Percentiles rank a stretch among this genome's conserved stretches.
These are phyloP conservation scores for Teunomyces lycoperdinae DNA, from an alignment of 805 yeast genomes.

Conservation along the genomic window DNA sequence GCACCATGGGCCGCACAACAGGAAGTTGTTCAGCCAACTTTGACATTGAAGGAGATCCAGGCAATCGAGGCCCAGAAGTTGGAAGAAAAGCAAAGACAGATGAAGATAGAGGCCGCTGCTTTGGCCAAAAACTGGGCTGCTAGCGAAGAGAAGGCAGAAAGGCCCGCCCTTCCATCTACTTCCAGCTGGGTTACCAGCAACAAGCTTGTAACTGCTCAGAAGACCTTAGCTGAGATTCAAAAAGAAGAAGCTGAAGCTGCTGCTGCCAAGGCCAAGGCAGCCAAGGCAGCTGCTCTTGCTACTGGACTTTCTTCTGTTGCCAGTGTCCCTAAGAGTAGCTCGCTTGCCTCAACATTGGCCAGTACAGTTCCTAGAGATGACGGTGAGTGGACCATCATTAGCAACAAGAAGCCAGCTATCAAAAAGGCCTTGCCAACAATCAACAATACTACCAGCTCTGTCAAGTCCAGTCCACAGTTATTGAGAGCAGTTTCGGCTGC, in stretches of 20 bases:
- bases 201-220: slow-evolving; percentile 31
- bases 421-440: slow-evolving; percentile 20
- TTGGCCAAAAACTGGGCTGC: slow-evolving; percentile 19
- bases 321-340: slow-evolving; percentile 15
- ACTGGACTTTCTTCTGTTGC: slow-evolving; percentile 4
- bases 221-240: slow-evolving; percentile 61
- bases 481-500: slow-evolving; percentile 37
- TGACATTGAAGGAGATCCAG: slow-evolving; percentile 53
- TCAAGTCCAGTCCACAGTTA: slow-evolving; percentile 31
- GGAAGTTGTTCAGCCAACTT: slow-evolving; percentile 26
- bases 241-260: slow-evolving; percentile 52
- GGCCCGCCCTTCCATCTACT: slow-evolving; percentile 34
- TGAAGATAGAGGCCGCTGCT: slow-evolving; percentile 20
- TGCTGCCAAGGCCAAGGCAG: slow-evolving; percentile 24
- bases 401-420: slow-evolving; percentile 32
- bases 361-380: slow-evolving; percentile 25
- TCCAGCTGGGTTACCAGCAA: slow-evolving; percentile 43
- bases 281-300: slow-evolving; percentile 9
- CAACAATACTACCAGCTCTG: slow-evolving; percentile 16
- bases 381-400: slow-evolving; percentile 47
- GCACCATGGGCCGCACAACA: slow-evolving; percentile 57
- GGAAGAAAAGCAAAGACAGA: slow-evolving; percentile 36
- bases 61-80: slow-evolving; percentile 45
- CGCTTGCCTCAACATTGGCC: slow-evolving; percentile 35
- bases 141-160: slow-evolving; percentile 24